Base-by-base conservation (phyloP, 768 basidiomycete genomes). In the Xerocomellus intermedius region DNA sequence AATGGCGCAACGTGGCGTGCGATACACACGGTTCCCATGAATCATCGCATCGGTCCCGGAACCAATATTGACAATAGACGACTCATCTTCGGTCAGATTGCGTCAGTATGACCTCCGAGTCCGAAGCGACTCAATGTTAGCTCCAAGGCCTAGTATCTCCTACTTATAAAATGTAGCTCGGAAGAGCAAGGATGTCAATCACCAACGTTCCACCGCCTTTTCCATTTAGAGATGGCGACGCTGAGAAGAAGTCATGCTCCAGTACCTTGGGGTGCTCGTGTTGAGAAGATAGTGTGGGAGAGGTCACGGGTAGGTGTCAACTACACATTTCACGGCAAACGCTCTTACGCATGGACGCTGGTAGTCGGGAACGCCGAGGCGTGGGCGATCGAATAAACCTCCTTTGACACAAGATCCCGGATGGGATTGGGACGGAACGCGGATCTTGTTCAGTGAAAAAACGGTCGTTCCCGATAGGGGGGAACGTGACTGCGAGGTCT, bases 351-450 rank as follows among this genome's bases (percentile, higher is more conserved):
- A 33, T 28, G 22, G 12, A 24, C 14, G 0, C 35, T 12, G n/a
- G n/a, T 36, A 66, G 63, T 4, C 12, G 19, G 60, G 60, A 41
- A 57, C 44, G 46, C 66, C 60, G 30, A 58, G 41, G n/a, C 58
- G 49, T 10, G 44, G 30, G n/a, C 52, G 58, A 42, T 32, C 13
- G 10, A 38, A 60, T 12, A 58, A 50, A 37, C 66, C 60, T 14
- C 19, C 44, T 2, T 52, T 65, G 46, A 42, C 24, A 19, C 26
- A 60, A 4, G 66, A 67, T 35, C 39, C 42, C 14, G 63, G 58
- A 32, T 67, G 65, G 63, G 60, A 68, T 30, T 68, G 66, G 65
- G 66, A 68, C 13, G 63, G 58, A 42, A 47, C 35, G 12, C 58
- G 32, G 24, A 10, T 68, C 42, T 16, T 54, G 19, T 50, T 58